A percentile compares a stretch with the other conserved stretches of the same genome.
Evolutionary conservation across 2,329 filamentous ascomycete species (phyloP).

Genomic region (Fusarium subglutinans): DNA sequence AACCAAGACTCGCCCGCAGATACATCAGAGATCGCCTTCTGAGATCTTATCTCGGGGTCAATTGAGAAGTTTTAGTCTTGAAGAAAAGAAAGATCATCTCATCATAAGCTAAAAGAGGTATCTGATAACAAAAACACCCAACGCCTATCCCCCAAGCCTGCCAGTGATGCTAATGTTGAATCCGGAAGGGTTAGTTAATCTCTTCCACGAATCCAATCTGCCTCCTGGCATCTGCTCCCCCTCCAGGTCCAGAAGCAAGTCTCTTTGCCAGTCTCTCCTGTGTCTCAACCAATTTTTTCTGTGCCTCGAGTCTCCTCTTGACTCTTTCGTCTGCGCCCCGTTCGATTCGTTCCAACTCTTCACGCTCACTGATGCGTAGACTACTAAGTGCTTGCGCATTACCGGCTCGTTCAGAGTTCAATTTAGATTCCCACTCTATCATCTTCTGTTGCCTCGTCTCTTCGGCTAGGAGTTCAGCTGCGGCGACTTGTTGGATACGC

Average conservation of each 20-base stretch:
- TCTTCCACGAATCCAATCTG: slow-evolving; percentile 68
- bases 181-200: slow-evolving; percentile 50
- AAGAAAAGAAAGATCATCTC: not conserved
- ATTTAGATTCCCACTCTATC: slow-evolving; percentile 59
- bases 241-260: slow-evolving; percentile 53
- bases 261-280: slow-evolving; percentile 53
- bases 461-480: slow-evolving; percentile 58
- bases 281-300: slow-evolving; percentile 62
- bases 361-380: slow-evolving; percentile 59
- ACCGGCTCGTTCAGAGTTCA: slow-evolving; percentile 57
- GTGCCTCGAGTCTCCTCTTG: slow-evolving; percentile 57
- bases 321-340: slow-evolving; percentile 56
- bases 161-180: not conserved
- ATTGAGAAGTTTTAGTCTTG: not conserved
- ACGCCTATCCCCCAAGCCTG: slow-evolving; percentile 12
- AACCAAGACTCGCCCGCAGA: not conserved
- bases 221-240: slow-evolving; percentile 48
- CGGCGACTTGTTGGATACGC: slow-evolving; percentile 56
- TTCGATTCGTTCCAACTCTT: slow-evolving; percentile 61
- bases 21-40: no score
- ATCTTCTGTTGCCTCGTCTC: slow-evolving; percentile 54
- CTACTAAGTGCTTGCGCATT: slow-evolving; percentile 61
- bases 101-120: slow-evolving; percentile 3
- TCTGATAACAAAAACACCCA: slow-evolving; percentile 5
- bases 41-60: not conserved